A percentile compares a stretch with the other conserved stretches of the same genome.
These are phyloP conservation scores for Ophiostoma australiae DNA, from an alignment of 2,329 filamentous ascomycete species.

Conservation along the genomic window DNA sequence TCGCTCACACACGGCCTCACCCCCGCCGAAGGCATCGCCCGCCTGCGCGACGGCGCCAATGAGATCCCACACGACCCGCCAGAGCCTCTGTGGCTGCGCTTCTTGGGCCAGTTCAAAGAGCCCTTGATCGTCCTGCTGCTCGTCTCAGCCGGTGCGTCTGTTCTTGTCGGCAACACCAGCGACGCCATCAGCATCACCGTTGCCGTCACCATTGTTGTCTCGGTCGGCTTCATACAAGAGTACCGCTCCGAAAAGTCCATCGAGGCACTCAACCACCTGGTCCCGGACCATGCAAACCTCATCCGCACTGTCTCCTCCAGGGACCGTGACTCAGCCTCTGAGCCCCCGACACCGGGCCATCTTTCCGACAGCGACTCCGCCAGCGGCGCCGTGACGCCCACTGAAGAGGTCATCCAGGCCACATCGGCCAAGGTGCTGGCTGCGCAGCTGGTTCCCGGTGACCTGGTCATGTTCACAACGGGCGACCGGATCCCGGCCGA, in stretches of 20 bases:
- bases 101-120: slow-evolving; percentile 94
- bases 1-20: slow-evolving; percentile 80
- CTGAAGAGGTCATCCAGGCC: slow-evolving; percentile 61
- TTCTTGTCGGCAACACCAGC: slow-evolving; percentile 87
- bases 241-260: slow-evolving; percentile 97
- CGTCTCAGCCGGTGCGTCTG: slow-evolving; percentile 78
- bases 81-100: slow-evolving; percentile 91
- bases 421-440: slow-evolving; percentile 82
- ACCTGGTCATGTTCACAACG: slow-evolving; percentile 88
- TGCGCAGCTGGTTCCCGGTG: slow-evolving; percentile 80
- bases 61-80: slow-evolving; percentile 91
- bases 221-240: slow-evolving; percentile 93
- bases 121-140: slow-evolving; percentile 90
- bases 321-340: slow-evolving; percentile 33
- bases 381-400: slow-evolving; percentile 51
- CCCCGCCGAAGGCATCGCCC: slow-evolving; percentile 71
- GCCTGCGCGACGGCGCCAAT: slow-evolving; percentile 79
- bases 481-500: slow-evolving; percentile 96
- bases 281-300: slow-evolving; percentile 94
- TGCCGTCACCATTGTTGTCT: slow-evolving; percentile 93
- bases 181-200: slow-evolving; percentile 94
- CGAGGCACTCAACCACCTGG: slow-evolving; percentile 86
- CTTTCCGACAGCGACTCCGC: slow-evolving; percentile 28
- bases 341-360: neutral
- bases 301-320: slow-evolving; percentile 54